Evolutionary conservation across 805 yeast genomes (phyloP), one percentile per base, ranked within the genome.

Genomic region (Candida takata): DNA sequence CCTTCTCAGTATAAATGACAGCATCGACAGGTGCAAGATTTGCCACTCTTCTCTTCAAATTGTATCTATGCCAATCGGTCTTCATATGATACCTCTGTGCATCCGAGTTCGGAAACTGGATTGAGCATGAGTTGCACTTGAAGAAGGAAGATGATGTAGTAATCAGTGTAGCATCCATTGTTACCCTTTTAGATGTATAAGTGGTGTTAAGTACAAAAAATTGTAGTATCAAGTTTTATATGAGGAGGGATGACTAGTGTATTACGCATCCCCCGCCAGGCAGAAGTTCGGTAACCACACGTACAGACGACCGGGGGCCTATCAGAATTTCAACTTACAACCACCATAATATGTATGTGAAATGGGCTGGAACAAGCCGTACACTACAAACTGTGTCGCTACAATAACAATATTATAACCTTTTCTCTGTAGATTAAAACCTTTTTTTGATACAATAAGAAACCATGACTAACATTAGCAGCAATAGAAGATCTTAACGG

Each of bases 21-120:
- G 85, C 74, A 14, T 78, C 62, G 21, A 87, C 74, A 2, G 95
- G 80, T 6, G 88, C 80, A 39, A 87, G 61, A 21, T 72, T 72
- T 1, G 96, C 95, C 23, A 92, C 95, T 51, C 95, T 74, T 62
- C 98, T 77, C 56, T 92, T 92, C 53, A 92, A 70, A 54, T 92
- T 92, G 60, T 92, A 92, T 44, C 98, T 72, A 56, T 92, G 98
- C 98, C 98, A 92, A 38, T 92, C 98, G 3, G 95, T 79, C 56
- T 84, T 86, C 98, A 92, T 92, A 57, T 92, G 98, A 45, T 71
- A 72, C 43, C 97, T 70, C 62, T 92, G 98, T 40, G 79, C 67
- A 43, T 80, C 92, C n/a, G 95, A 80, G 25, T 79, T 68, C 29
- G 79, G 74, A 54, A 92, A 92, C 31, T 79, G 78, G 44, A 86